These are phyloP conservation scores for Magnolia officinalis DNA, from an alignment of 164 flowering plant species.

Conservation along the genomic window DNA sequence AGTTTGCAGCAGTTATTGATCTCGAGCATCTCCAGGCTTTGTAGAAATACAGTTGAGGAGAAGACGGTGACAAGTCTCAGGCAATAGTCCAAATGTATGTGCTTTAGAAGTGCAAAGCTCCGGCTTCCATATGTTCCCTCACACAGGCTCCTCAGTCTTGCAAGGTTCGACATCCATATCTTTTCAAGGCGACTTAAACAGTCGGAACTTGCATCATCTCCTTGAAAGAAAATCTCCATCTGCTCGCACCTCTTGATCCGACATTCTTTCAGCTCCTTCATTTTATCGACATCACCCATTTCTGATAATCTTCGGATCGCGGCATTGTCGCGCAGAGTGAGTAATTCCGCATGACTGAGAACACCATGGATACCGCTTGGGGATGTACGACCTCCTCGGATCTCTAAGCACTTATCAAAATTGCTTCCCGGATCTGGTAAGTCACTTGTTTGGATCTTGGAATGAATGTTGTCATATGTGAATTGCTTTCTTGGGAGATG, in stretches of 20 bases:
- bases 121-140: neutral
- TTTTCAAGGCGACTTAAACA: neutral
- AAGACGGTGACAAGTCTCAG: slow-evolving; percentile 1
- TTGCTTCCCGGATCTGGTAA: neutral
- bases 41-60: neutral
- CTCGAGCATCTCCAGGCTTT: neutral
- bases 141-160: neutral
- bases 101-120: neutral
- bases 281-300: too few relatives aligned
- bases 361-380: neutral
- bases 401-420: neutral
- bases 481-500: neutral
- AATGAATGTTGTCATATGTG: neutral
- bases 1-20: neutral
- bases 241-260: neutral
- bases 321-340: neutral
- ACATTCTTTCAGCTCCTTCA: neutral
- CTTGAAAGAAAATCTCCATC: neutral
- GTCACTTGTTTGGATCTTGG: neutral
- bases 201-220: neutral
- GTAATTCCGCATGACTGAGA: neutral
- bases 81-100: neutral
- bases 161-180: neutral
- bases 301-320: neutral
- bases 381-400: neutral